Evolutionary conservation across 2,329 filamentous ascomycete genomes (phyloP), one percentile per base, ranked within the genome.

Genomic region (Aureobasidium sp.): DNA sequence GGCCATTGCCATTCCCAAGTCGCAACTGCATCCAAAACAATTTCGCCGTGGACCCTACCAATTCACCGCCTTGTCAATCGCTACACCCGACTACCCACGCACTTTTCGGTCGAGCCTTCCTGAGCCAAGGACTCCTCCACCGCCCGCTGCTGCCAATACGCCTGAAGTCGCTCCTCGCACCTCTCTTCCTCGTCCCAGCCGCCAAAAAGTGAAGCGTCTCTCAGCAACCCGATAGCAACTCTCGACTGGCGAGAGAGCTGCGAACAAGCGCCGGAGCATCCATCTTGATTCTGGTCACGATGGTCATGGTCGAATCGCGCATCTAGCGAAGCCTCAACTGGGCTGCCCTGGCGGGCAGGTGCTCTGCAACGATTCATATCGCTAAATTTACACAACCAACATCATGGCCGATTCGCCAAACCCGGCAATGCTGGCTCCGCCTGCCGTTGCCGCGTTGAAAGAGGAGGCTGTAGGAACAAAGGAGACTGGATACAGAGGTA

Each of bases 391-490:
- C 39, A 54, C 24, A 33, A 56, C n/a, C 15, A 35, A 33, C 29
- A 42, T 29, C 39, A 63, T 63, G 61, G 39, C 56, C 35, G 47
- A 50, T 15, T 54, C 49, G 9, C 60, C 52, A 47, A 50, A 33
- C 29, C 57, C 60, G 22, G 64, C 67, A 56, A 72, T 69, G 39
- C 70, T 79, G 68, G 73, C 73, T 27, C 75, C 77, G 63, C 77
- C 76, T 37, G 76, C 73, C 12, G 75, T 79, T 60, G 70, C 70
- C 29, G 75, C 77, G 29, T 68, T 79, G 67, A 75, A 70, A 67
- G 72, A 74, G 50, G 73, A 76, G 64, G 75, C 74, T 15, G 70
- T n/a, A 4, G 42, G 49, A 24, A 35, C 37, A 48, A 53, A 53
- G 24, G 35, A 63, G 64, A 59, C 31, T 65, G 52, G 60, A 60